A percentile compares a stretch with the other conserved stretches of the same genome.
These are phyloP conservation scores for Cystofilobasidium bisporidii DNA, from an alignment of 768 basidiomycete species.

Conservation along the genomic window DNA sequence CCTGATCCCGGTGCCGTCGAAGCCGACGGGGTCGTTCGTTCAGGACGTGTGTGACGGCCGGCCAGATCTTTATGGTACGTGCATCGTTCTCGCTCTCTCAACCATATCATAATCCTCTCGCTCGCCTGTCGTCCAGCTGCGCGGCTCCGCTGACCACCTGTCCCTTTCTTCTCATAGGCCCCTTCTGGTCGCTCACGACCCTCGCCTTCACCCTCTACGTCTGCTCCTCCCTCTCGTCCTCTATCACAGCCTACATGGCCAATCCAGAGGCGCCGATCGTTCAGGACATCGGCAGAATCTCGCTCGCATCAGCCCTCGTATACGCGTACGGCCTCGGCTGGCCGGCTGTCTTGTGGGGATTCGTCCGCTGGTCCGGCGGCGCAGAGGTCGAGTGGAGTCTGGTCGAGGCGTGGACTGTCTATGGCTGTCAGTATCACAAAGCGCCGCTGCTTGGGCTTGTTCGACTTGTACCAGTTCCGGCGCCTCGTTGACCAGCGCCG, in stretches of 20 bases:
- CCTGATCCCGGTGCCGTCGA: slow-evolving; percentile 22
- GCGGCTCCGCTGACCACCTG: slow-evolving; percentile 42
- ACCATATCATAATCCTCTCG: too few relatives aligned
- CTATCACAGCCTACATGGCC: slow-evolving; percentile 77
- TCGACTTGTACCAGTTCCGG: too few relatives aligned
- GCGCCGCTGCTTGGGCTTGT: too few relatives aligned
- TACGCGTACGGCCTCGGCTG: slow-evolving; percentile 79
- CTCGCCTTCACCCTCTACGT: slow-evolving; percentile 87
- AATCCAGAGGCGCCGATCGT: slow-evolving; percentile 43
- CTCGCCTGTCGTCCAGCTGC: neutral
- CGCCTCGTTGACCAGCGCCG: neutral
- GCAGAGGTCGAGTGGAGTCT: slow-evolving; percentile 75
- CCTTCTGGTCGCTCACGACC: slow-evolving; percentile 96
- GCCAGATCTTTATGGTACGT: slow-evolving; percentile 40
- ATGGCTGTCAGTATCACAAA: slow-evolving; percentile 44
- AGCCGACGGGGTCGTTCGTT: slow-evolving; percentile 32
- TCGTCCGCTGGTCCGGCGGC: slow-evolving; percentile 64
- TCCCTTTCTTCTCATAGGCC: slow-evolving; percentile 57
- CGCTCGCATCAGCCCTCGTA: slow-evolving; percentile 27
- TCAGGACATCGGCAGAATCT: slow-evolving; percentile 41
- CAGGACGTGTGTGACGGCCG: slow-evolving; percentile 37
- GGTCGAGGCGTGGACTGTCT: slow-evolving; percentile 50
- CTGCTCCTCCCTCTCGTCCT: slow-evolving; percentile 81
- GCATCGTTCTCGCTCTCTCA: neutral
- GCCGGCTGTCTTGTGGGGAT: slow-evolving; percentile 74